Evolutionary conservation across 768 basidiomycete genomes (phyloP).

Genomic region (Mycena belliarum): DNA sequence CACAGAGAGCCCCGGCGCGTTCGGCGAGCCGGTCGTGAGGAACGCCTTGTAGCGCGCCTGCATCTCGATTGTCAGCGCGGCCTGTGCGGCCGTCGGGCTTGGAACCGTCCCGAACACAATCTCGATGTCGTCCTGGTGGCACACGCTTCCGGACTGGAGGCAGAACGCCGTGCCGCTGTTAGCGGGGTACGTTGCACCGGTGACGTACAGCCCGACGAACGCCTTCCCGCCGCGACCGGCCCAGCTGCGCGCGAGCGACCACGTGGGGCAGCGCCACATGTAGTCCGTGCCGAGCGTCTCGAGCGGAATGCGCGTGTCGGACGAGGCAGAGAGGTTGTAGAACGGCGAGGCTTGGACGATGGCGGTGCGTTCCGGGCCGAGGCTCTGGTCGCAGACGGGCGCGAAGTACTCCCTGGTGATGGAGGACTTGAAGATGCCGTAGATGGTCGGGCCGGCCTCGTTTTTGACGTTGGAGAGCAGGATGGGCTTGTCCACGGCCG

Average conservation of each 20-base stretch:
- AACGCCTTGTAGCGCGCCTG: slow-evolving; percentile 71
- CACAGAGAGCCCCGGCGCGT: slow-evolving; percentile 44
- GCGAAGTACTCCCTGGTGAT: slow-evolving; percentile 42
- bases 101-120: slow-evolving; percentile 68
- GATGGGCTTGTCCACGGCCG: slow-evolving; percentile 61
- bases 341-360: slow-evolving; percentile 44
- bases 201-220: slow-evolving; percentile 64
- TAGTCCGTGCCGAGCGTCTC: slow-evolving; percentile 66
- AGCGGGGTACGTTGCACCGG: slow-evolving; percentile 72
- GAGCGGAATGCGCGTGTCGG: slow-evolving; percentile 59
- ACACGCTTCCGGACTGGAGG: slow-evolving; percentile 55
- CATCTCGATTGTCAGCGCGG: slow-evolving; percentile 62
- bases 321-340: slow-evolving; percentile 41
- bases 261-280: slow-evolving; percentile 68
- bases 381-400: slow-evolving; percentile 39
- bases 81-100: slow-evolving; percentile 56
- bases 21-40: slow-evolving; percentile 62
- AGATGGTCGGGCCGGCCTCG: slow-evolving; percentile 72
- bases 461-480: slow-evolving; percentile 70
- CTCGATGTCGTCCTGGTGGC: slow-evolving; percentile 83
- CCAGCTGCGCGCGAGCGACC: slow-evolving; percentile 73
- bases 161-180: slow-evolving; percentile 62
- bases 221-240: slow-evolving; percentile 60
- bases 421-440: slow-evolving; percentile 38
- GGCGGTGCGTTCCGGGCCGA: slow-evolving; percentile 48